These are phyloP conservation scores for Aspergillus sp. DNA, from an alignment of 2,329 filamentous ascomycete species.

Conservation along the genomic window DNA sequence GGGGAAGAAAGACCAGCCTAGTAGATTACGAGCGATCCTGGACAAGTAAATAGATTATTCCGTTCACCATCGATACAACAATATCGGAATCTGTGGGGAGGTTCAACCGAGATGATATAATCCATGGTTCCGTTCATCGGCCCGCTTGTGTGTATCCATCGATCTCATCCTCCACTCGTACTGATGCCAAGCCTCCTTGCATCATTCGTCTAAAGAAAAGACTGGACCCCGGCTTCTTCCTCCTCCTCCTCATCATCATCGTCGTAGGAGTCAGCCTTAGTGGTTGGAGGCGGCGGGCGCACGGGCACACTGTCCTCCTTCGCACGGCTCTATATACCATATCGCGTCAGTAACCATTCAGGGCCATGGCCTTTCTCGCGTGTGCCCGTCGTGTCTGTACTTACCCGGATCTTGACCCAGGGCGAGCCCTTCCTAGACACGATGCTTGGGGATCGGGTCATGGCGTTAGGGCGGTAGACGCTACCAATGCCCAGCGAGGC, in stretches of 20 bases:
- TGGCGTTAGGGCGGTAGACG: not conserved
- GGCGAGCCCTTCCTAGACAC: constrained; percentile 9
- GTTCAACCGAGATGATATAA: too few relatives aligned
- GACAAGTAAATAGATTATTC: too few relatives aligned
- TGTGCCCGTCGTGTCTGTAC: not conserved
- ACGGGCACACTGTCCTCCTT: constrained; percentile 17
- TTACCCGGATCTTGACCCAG: constrained; percentile 25
- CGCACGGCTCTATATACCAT: constrained; percentile 20
- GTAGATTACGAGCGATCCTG: too few relatives aligned
- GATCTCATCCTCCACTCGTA: too few relatives aligned
- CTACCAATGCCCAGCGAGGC: not conserved
- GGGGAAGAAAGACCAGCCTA: not conserved
- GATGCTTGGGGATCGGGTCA: too few relatives aligned
- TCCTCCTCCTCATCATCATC: constrained; percentile 21
- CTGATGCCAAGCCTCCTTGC: too few relatives aligned
- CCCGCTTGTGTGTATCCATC: too few relatives aligned
- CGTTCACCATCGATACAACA: too few relatives aligned
- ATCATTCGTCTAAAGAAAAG: constrained; percentile 21
- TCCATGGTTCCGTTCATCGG: too few relatives aligned
- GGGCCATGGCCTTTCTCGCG: too few relatives aligned
- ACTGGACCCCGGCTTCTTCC: constrained; percentile 16
- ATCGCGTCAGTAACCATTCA: constrained; percentile 7
- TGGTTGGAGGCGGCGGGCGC: constrained; percentile 17
- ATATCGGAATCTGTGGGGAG: too few relatives aligned
- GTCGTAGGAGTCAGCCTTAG: constrained; percentile 17